These are phyloP conservation scores for Zymoseptoria crescenta DNA, from an alignment of 2,329 filamentous ascomycete genomes.

Conservation along the genomic window DNA sequence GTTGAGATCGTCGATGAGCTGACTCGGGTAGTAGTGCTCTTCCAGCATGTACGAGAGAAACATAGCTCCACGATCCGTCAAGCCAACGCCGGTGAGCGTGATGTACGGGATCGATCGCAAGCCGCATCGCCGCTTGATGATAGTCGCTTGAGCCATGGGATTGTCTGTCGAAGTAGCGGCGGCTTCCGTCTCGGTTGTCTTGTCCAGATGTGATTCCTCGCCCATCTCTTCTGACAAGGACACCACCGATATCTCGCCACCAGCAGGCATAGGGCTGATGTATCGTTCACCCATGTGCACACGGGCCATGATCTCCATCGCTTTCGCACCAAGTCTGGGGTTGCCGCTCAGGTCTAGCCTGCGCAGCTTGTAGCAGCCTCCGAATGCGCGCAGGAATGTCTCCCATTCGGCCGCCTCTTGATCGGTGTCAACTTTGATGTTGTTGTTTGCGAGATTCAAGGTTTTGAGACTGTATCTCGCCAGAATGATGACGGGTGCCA, in stretches of 20 bases:
- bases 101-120: conserved; percentile 36
- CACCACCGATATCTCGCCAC: conserved; percentile 16
- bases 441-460: conserved; percentile 41
- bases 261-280: conserved; percentile 25
- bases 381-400: conserved; percentile 38
- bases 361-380: conserved; percentile 35
- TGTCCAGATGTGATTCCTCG: conserved; percentile 3
- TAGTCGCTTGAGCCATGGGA: conserved; percentile 12
- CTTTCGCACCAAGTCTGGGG: conserved; percentile 32
- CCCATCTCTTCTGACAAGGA: conserved; percentile 20
- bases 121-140: conserved; percentile 26
- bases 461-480: conserved; percentile 39
- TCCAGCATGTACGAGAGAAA: conserved; percentile 35
- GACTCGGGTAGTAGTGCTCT: conserved; percentile 32
- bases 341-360: conserved; percentile 42
- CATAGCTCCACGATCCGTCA: conserved; percentile 34
- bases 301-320: conserved; percentile 40
- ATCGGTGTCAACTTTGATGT: conserved; percentile 32
- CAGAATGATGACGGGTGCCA: conserved; percentile 37
- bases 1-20: conserved; percentile 29
- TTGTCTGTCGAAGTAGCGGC: conserved; percentile 1
- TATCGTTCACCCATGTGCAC: conserved; percentile 33
- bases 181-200: conserved; percentile 3
- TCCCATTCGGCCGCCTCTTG: conserved; percentile 36
- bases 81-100: conserved; percentile 27